Conservation (phyloP, 2,329 filamentous ascomycete genomes). For the Colletotrichum tanaceti region DNA sequence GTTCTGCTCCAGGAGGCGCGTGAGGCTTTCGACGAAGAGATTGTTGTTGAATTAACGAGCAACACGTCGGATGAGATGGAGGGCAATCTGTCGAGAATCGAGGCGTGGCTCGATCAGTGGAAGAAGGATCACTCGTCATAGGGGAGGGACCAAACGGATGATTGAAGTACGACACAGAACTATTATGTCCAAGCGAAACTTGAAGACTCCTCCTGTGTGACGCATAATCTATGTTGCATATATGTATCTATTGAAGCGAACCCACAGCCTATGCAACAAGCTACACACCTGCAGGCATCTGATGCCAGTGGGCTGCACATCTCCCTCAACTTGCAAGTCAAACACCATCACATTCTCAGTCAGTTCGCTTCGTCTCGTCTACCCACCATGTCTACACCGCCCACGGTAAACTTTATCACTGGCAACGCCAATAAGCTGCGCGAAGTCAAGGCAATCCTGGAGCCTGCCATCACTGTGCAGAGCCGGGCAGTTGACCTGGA, state of each 20-base stretch:
- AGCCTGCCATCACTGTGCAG: slow-evolving; percentile 76
- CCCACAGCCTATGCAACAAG: neutral
- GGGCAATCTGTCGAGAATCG: slow-evolving; percentile 84
- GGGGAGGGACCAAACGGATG: neutral
- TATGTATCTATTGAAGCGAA: neutral
- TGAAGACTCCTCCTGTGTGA: neutral
- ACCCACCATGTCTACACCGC: slow-evolving; percentile 54
- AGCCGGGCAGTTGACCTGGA: slow-evolving; percentile 82
- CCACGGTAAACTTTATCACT: slow-evolving; percentile 88
- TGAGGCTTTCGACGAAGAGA: slow-evolving; percentile 86
- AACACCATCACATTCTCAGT: neutral
- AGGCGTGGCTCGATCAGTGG: slow-evolving; percentile 86
- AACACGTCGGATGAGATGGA: slow-evolving; percentile 88
- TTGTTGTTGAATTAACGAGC: slow-evolving; percentile 89
- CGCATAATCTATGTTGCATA: neutral
- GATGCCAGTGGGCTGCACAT: neutral
- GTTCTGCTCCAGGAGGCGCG: slow-evolving; percentile 90
- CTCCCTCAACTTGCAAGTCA: neutral
- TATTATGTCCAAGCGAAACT: neutral
- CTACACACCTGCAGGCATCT: neutral
- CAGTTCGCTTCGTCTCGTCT: neutral
- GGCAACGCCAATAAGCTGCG: slow-evolving; percentile 94
- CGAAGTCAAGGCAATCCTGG: slow-evolving; percentile 90
- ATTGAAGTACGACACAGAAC: slow-evolving; percentile 42
- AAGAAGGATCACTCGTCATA: slow-evolving; percentile 64